These are phyloP conservation scores for Podaxis sp. DNA, from an alignment of 768 basidiomycete genomes.

Conservation along the genomic window DNA sequence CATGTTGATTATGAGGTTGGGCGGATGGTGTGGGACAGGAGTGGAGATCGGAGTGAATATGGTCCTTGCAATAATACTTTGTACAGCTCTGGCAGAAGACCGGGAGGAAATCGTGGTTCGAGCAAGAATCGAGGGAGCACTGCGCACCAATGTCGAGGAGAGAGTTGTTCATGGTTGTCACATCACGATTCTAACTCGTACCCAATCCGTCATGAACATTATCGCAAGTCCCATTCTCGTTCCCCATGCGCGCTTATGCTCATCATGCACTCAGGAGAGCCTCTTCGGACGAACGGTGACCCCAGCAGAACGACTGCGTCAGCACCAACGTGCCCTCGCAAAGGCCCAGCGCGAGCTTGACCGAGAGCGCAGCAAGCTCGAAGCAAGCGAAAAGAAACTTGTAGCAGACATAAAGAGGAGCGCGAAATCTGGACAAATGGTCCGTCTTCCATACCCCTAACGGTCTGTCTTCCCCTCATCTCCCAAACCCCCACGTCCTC, in stretches of 20 bases:
- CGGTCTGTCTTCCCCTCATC: background rate
- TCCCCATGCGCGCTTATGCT: background rate
- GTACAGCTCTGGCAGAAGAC: slow-evolving; percentile 60
- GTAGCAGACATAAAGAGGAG: slow-evolving; percentile 94
- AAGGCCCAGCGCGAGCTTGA: slow-evolving; percentile 99
- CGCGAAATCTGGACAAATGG: slow-evolving; percentile 94
- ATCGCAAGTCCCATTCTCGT: slow-evolving; percentile 48
- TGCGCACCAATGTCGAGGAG: slow-evolving; percentile 60
- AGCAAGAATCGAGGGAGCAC: slow-evolving; percentile 63
- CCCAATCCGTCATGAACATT: slow-evolving; percentile 64
- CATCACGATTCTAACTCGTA: slow-evolving; percentile 16
- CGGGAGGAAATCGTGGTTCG: slow-evolving; percentile 74
- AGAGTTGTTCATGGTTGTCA: slow-evolving; percentile 21
- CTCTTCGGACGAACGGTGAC: slow-evolving; percentile 94
- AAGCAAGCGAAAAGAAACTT: slow-evolving; percentile 96
- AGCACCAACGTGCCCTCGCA: slow-evolving; percentile 93
- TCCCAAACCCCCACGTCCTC: slow-evolving; percentile 17
- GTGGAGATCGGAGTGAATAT: slow-evolving; percentile 63
- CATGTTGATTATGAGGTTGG: slow-evolving; percentile 14
- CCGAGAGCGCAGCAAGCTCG: slow-evolving; percentile 90
- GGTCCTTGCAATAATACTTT: slow-evolving; percentile 60
- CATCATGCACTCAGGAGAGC: slow-evolving; percentile 63
- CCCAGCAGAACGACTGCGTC: slow-evolving; percentile 93
- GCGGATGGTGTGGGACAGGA: slow-evolving; percentile 38
- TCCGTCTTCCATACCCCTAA: slow-evolving; percentile 32